A percentile compares a stretch with the other conserved stretches of the same genome.
Evolutionary conservation across 176 grass and related monocot genomes (phyloP).

Genomic region (Avena atlantica): DNA sequence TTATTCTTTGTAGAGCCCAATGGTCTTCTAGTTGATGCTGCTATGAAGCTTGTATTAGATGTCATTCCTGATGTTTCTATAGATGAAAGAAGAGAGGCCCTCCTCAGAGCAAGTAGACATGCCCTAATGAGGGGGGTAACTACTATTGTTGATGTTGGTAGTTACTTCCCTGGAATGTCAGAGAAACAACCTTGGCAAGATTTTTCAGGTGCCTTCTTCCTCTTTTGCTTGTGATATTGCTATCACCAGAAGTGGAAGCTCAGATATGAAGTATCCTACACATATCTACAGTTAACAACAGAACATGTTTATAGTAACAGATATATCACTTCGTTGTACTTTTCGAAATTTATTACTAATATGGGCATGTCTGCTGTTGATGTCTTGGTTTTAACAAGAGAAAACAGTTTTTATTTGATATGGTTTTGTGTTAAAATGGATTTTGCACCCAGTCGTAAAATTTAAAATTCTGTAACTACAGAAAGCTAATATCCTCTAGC

Average conservation of each 20-base stretch:
- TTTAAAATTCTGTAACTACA: not conserved
- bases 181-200: slow-evolving; percentile 67
- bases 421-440: not conserved
- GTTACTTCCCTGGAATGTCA: slow-evolving; percentile 65
- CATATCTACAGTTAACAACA: not conserved
- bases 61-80: slow-evolving; percentile 59
- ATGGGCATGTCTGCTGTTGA: not conserved
- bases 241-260: not conserved
- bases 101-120: slow-evolving; percentile 75
- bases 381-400: slow-evolving; percentile 2
- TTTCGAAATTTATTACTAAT: not conserved
- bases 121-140: slow-evolving; percentile 82
- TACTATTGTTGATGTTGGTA: slow-evolving; percentile 81
- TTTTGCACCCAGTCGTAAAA: not conserved
- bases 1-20: slow-evolving; percentile 65
- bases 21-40: slow-evolving; percentile 85
- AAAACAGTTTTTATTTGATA: not conserved
- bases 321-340: not conserved
- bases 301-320: not conserved
- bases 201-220: slow-evolving; percentile 67
- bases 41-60: slow-evolving; percentile 71
- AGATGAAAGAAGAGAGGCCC: slow-evolving; percentile 68
- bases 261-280: not conserved
- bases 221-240: not conserved
- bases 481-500: not conserved